Base-by-base conservation (phyloP, 768 basidiomycete genomes). In the Trichaptum fuscoviolaceum region DNA sequence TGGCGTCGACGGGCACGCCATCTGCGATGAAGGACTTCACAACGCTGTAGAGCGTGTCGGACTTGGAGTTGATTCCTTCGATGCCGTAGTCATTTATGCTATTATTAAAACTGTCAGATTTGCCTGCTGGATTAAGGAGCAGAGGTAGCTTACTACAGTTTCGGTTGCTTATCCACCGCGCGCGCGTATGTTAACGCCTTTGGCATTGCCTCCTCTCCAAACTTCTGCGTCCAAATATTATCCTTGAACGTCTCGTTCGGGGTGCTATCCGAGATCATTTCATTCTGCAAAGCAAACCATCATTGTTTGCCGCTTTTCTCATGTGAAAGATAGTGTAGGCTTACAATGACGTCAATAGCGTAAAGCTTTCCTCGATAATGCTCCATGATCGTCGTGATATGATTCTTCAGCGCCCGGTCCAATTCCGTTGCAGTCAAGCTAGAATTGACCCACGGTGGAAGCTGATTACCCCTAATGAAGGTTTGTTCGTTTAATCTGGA, bases 61-160 rank as follows among this genome's bases (percentile, higher is more conserved):
- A 61, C 17, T 61, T 61, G 8, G 60, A 26, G 60, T 61, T 61
- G 26, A 26, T 35, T 8, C 60, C 60, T 23, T 61, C 60, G 15
- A 24, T 61, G 60, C 34, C 34, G 60, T 61, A 61, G 60, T 61
- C 60, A 18, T 61, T 61, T 12, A 52, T 52, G 20, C 42, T 52
- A 12, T 12, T 3, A 36, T 36, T 7, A 36, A 36, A 36, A 17
- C 7, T 36, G 7, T 36, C 35, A 7, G 35, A 52, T 12, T 12
- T 12, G 42, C 5, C 6, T 12, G 42, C 15, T 12, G 12, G 42
- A 52, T 20, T 52, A 2, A 6, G 15, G 20, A 20, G 42, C 15
- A 52, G 20, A 52, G 42, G 10, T 12, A 3, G 42, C 42, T 52
- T 20, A 52, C 42, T 52, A 52, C 6, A 52, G 42, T 52, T 52